Conservation (phyloP, 1,139 yeast genomes). For the Lodderomyces metapsilosis region DNA sequence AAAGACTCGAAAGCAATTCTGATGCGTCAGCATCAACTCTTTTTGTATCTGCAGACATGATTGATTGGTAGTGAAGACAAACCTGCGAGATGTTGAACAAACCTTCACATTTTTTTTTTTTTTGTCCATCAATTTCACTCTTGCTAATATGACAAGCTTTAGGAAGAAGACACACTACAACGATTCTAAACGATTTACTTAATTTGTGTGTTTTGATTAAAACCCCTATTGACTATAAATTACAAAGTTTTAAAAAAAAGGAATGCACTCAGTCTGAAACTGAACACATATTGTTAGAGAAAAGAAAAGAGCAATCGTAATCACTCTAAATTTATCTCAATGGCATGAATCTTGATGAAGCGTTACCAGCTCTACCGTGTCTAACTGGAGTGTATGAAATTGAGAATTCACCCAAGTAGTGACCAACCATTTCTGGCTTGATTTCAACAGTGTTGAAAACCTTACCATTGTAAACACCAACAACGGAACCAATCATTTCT, state of each 20-base stretch:
- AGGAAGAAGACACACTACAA: no score
- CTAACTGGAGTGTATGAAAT: conserved; percentile 99
- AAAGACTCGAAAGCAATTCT: conserved; percentile 29
- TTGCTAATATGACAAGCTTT: background rate
- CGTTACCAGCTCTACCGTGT: conserved; percentile 99
- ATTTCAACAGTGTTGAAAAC: conserved; percentile 98
- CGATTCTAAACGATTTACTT: background rate
- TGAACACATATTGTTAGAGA: background rate
- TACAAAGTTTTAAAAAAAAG: conserved; percentile 8
- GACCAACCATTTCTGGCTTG: conserved; percentile 99
- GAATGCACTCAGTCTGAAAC: background rate
- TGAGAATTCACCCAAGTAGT: conserved; percentile 99
- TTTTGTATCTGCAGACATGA: conserved; percentile 19
- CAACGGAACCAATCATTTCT: conserved; percentile 99
- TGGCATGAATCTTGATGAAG: conserved; percentile 84
- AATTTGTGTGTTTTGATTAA: conserved; percentile 5
- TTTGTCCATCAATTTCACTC: background rate
- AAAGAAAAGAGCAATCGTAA: no score
- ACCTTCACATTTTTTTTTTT: no score
- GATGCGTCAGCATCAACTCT: conserved; percentile 31
- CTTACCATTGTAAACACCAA: conserved; percentile 99
- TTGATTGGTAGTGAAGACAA: conserved; percentile 1
- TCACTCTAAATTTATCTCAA: conserved; percentile 32
- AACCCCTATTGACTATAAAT: conserved; percentile 11
- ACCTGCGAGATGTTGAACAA: background rate